Percentiles rank a stretch among this genome's conserved stretches.
Evolutionary conservation across 2,329 filamentous ascomycete genomes (phyloP).

Genomic region (Ilyonectria destructans): DNA sequence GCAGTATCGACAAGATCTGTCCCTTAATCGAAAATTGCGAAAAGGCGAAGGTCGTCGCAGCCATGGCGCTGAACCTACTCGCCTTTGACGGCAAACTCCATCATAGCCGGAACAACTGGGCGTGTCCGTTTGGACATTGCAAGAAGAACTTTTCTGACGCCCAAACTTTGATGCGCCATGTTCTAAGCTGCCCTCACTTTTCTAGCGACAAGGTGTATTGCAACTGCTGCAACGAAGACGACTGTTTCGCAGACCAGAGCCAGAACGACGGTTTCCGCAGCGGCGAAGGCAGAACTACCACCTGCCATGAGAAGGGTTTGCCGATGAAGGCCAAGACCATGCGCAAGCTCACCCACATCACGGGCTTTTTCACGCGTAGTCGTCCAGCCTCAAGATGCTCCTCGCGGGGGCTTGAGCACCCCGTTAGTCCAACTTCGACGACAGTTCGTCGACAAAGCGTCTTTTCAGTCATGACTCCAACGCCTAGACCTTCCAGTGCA

Average conservation of each 20-base stretch:
- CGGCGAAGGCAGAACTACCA: background rate
- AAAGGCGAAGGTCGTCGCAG: slow-evolving; percentile 20
- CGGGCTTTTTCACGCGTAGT: slow-evolving; percentile 7
- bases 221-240: slow-evolving; percentile 11
- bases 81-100: slow-evolving; percentile 3
- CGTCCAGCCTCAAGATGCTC: slow-evolving; percentile 12
- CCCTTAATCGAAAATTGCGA: slow-evolving; percentile 5
- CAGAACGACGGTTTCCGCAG: background rate
- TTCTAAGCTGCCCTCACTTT: background rate
- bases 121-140: slow-evolving; percentile 21
- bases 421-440: background rate
- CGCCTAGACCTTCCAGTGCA: background rate
- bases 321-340: slow-evolving; percentile 10
- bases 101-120: background rate
- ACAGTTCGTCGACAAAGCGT: background rate
- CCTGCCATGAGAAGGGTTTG: slow-evolving; percentile 1
- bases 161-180: slow-evolving; percentile 13
- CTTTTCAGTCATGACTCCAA: background rate
- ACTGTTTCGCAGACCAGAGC: background rate
- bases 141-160: slow-evolving; percentile 9
- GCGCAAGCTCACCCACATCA: slow-evolving; percentile 6
- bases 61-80: slow-evolving; percentile 15
- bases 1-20: slow-evolving; percentile 3
- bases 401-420: background rate
- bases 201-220: slow-evolving; percentile 9